Evolutionary conservation across 2,329 filamentous ascomycete species (phyloP), one percentile per base, ranked within the genome.

Genomic region (Huntiella omanensis): DNA sequence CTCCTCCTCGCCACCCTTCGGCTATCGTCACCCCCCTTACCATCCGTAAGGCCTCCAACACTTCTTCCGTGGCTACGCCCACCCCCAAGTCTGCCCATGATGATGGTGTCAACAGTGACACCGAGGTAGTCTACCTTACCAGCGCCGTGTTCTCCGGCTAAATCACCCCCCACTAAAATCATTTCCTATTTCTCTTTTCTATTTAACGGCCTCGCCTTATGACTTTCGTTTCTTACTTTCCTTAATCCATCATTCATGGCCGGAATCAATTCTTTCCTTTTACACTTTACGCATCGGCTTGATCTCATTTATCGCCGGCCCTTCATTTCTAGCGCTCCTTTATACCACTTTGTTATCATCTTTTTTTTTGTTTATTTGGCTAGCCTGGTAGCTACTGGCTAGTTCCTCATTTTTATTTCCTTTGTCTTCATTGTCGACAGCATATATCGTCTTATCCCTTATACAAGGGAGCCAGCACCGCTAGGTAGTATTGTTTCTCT

Each of bases 71-170:
- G 15, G 40, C 40, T 7, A 22, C 45, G 28, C 34, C 39, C 4
- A 16, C 39, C 19, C 40, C 48, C 10, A 37, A 40, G 17, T 40
- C 36, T 4, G 32, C 53, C 33, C 55, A 53, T 15, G 56, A 59
- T 15, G 49, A 51, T 17, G 56, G 59, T 48, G 52, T 59, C 53
- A 51, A 55, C 43, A 49, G 55, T 5, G 52, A 52, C 28, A 54
- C 53, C 5, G 54, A 56, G 15, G 57, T 57, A 16, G 58, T 70
- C 17, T 63, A 71, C 43, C 62, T 74, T 39, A 66, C 67, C 40
- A 66, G 61, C 40, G 67, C 68, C 36, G 69, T 71, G 33, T 72
- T 49, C 28, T 71, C 55, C 62, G 63, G 46, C 65, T 67, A 38
- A 32, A 48, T 32, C 11, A n/a, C 35, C 40, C 28, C 13, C n/a